Evolutionary conservation across 1,284 basidiomycete genomes (phyloP).

Genomic region (Fomitiporia mediterranea): DNA sequence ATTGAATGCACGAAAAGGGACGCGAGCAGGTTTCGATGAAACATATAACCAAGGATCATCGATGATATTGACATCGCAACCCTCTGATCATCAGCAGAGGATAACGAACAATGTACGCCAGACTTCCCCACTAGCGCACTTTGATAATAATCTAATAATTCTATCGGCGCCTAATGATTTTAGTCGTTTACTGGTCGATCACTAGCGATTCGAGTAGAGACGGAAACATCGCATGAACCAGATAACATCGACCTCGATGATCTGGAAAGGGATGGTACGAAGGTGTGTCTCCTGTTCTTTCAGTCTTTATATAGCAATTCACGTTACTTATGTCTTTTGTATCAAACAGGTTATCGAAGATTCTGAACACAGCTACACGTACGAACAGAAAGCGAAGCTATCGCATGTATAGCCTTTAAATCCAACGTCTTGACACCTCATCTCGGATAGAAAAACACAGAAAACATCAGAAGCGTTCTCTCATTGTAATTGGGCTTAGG

Average conservation of each 20-base stretch:
- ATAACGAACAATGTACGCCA: too few relatives aligned
- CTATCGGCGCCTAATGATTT: too few relatives aligned
- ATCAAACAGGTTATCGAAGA: background rate
- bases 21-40: background rate
- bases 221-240: background rate
- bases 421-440: too few relatives aligned
- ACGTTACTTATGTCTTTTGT: background rate
- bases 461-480: too few relatives aligned
- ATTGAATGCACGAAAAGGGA: conserved; percentile 7
- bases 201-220: conserved; percentile 1
- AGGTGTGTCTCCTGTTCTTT: background rate
- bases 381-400: background rate
- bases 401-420: too few relatives aligned
- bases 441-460: too few relatives aligned
- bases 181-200: too few relatives aligned
- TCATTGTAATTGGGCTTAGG: too few relatives aligned
- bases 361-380: background rate
- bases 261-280: background rate
- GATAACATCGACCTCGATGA: background rate
- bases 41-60: background rate
- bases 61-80: background rate
- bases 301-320: background rate
- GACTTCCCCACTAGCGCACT: too few relatives aligned
- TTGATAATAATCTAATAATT: too few relatives aligned
- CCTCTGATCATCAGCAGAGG: too few relatives aligned